phyloP scores from a whole-genome alignment of 345 rosid species.

The Eutrema heterophyllum region DNA sequence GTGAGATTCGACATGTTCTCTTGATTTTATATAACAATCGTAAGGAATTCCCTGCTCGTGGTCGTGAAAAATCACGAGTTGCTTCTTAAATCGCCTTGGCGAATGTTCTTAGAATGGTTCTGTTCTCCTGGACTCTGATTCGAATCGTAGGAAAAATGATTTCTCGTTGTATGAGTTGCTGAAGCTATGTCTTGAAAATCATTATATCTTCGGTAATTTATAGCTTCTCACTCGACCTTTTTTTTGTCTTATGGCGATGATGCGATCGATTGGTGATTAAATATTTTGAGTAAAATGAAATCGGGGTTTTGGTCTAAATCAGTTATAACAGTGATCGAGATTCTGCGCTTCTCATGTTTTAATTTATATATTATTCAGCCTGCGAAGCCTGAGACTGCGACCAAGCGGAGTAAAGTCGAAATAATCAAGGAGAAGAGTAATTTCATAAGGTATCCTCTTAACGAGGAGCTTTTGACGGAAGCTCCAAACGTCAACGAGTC shows the following conservation, averaged over 20 bases:
- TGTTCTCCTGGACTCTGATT: not conserved
- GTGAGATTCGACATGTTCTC: constrained; percentile 34
- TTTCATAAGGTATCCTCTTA: constrained; percentile 87
- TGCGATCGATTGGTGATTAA: not conserved
- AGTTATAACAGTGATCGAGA: not conserved
- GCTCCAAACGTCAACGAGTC: constrained; percentile 83
- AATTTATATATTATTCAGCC: constrained; percentile 41
- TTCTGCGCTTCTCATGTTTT: not conserved
- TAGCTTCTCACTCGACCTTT: not conserved
- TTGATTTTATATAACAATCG: not conserved
- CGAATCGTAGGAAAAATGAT: not conserved
- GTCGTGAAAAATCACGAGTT: not conserved
- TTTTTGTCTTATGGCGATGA: not conserved
- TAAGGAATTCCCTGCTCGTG: not conserved
- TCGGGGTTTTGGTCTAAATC: not conserved
- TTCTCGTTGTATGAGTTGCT: not conserved
- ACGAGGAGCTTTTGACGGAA: constrained; percentile 90
- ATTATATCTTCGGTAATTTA: not conserved
- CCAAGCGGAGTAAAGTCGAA: constrained; percentile 94
- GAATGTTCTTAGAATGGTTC: not conserved
- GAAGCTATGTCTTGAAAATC: not conserved
- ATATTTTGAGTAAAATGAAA: not conserved
- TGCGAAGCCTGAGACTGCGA: constrained; percentile 42
- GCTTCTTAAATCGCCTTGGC: not conserved
- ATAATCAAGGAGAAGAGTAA: constrained; percentile 95